A percentile compares a stretch with the other conserved stretches of the same genome.
phyloP scores from a whole-genome alignment of 495 filamentous ascomycete species.

The Neurospora sp. region DNA sequence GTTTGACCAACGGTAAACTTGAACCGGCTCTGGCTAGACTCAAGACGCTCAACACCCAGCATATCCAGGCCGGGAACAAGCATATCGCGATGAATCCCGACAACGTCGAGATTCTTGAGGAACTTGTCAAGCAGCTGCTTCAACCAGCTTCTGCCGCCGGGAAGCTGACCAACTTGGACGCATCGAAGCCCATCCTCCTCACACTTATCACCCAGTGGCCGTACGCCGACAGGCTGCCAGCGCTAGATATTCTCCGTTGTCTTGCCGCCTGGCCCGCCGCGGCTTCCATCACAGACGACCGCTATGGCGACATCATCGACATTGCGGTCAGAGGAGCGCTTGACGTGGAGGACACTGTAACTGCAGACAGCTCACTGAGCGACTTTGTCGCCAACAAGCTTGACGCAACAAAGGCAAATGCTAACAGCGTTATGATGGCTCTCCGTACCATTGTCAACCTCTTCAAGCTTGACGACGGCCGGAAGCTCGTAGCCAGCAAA shows the following conservation, averaged over 20 bases:
- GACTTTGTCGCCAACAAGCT: slow-evolving; percentile 7
- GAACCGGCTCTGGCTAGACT: slow-evolving; percentile 17
- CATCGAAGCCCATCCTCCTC: slow-evolving; percentile 42
- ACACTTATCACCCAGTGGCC: slow-evolving; percentile 70
- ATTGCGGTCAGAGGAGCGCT: slow-evolving; percentile 20
- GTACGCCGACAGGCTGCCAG: slow-evolving; percentile 64
- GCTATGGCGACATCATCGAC: slow-evolving; percentile 43
- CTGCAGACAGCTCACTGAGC: slow-evolving; percentile 26
- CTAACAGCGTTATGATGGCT: slow-evolving; percentile 80
- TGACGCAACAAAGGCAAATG: slow-evolving; percentile 16
- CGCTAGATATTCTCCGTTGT: slow-evolving; percentile 74
- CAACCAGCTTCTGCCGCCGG: background rate
- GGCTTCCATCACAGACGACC: slow-evolving; percentile 40
- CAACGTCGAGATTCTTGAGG: slow-evolving; percentile 39
- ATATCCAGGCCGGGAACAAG: slow-evolving; percentile 52
- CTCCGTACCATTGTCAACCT: slow-evolving; percentile 78
- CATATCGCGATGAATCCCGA: slow-evolving; percentile 61
- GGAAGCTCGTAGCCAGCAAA: slow-evolving; percentile 44
- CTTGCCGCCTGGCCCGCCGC: slow-evolving; percentile 55
- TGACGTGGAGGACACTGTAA: slow-evolving; percentile 30
- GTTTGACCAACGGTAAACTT: slow-evolving; percentile 42
- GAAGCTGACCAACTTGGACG: slow-evolving; percentile 44
- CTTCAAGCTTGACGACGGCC: slow-evolving; percentile 65
- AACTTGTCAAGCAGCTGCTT: slow-evolving; percentile 5
- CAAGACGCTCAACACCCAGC: slow-evolving; percentile 16